Evolutionary conservation across 2,329 filamentous ascomycete species (phyloP), one percentile per base, ranked within the genome.

Genomic region (Hypomyces rosellus): DNA sequence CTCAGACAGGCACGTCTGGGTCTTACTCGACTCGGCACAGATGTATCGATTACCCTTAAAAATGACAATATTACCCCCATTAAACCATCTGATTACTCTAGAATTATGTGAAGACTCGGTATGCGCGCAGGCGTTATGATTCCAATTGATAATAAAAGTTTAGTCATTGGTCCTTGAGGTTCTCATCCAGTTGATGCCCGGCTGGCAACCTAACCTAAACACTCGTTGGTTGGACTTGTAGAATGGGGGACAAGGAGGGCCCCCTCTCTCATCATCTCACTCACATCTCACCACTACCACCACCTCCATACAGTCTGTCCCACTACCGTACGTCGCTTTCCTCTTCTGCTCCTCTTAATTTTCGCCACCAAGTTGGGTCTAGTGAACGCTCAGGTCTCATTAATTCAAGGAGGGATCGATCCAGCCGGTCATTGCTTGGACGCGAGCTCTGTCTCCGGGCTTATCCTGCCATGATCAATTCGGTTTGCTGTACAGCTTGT

Each of bases 401-500:
- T 50, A 57, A 54, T 57, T 43, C 20, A 20, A 20, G 20, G 53
- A 55, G 56, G 55, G 57, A 57, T 46, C 43, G 42, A 15, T 20
- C 45, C 33, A 40, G 50, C 34, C 18, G 25, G 25, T 6, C 25
- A 11, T 30, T 30, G 25, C 25, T 30, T 30, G 25, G 25, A 30
- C 25, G 25, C 25, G 25, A 30, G 6, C 25, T 8, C 25, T 30
- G 4, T 30, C 25, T 30, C 9, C 50, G 37, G 60, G 53, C 58
- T 55, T 61, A 58, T 54, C 55, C 59, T 55, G 55, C 56, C 50
- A 54, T 39, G 48, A 48, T 54, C 55, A 57, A 57, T 59, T 49
- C 55, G 59, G 59, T 63, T 65, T 65, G 64, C 64, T 64, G 65
- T 61, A 61, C 60, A 56, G 54, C 54, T 63, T 66, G 62, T 65